Conservation (phyloP, 2,329 filamentous ascomycete genomes). For the Albifimbria verrucaria region DNA sequence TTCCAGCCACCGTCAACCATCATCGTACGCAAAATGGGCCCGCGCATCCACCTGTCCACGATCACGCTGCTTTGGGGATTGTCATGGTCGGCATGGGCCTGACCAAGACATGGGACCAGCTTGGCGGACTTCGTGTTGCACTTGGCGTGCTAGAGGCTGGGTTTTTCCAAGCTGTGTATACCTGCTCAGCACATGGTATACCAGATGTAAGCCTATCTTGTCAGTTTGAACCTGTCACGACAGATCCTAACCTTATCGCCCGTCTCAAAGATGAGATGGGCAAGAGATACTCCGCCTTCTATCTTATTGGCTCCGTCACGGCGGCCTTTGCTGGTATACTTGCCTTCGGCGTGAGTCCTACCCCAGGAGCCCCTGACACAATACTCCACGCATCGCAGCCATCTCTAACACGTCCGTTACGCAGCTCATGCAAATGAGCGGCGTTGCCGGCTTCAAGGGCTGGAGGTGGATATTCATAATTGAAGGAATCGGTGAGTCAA, state of each 20-base stretch:
- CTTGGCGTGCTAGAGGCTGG: slow-evolving; percentile 65
- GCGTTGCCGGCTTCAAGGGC: slow-evolving; percentile 50
- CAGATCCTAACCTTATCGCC: not conserved
- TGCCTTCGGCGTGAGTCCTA: slow-evolving; percentile 63
- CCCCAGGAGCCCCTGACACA: too few species aligned
- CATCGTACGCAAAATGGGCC: slow-evolving; percentile 63
- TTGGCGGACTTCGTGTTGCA: slow-evolving; percentile 55
- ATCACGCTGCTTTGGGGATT: slow-evolving; percentile 59
- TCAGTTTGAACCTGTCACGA: not conserved
- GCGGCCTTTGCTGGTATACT: slow-evolving; percentile 66
- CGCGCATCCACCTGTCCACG: slow-evolving; percentile 50
- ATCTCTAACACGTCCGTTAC: slow-evolving; percentile 17
- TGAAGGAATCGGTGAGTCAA: slow-evolving; percentile 44
- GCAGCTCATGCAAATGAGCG: slow-evolving; percentile 59
- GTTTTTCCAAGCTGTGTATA: slow-evolving; percentile 71
- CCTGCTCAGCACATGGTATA: slow-evolving; percentile 72
- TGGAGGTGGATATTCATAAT: slow-evolving; percentile 68
- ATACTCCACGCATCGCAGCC: slow-evolving; percentile 24
- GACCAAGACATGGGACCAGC: slow-evolving; percentile 43
- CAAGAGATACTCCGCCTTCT: slow-evolving; percentile 67
- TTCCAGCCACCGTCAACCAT: slow-evolving; percentile 71
- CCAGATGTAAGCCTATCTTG: slow-evolving; percentile 56
- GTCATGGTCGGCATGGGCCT: slow-evolving; percentile 67
- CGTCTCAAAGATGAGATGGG: slow-evolving; percentile 58
- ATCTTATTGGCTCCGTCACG: slow-evolving; percentile 64